phyloP scores from a whole-genome alignment of 495 filamentous ascomycete genomes.

The Darksidea phi region DNA sequence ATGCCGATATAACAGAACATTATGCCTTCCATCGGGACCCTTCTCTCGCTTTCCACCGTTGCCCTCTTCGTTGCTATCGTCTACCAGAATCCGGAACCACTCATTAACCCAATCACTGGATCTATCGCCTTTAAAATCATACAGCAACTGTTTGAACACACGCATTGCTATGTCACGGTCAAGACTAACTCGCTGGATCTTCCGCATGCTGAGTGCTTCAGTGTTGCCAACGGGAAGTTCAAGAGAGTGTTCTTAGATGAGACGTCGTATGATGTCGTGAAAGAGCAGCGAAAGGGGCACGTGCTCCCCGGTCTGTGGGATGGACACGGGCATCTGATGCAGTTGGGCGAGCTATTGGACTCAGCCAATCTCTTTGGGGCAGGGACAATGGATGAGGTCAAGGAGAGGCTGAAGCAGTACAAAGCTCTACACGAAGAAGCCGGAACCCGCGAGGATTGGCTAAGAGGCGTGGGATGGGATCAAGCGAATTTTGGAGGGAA shows the following conservation, averaged over 20 bases:
- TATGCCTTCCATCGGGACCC: background rate
- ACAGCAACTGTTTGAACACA: slow-evolving; percentile 12
- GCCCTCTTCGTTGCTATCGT: slow-evolving; percentile 12
- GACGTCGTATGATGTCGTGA: slow-evolving; percentile 5
- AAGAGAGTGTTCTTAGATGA: slow-evolving; percentile 19
- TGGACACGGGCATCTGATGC: slow-evolving; percentile 61
- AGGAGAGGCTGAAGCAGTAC: slow-evolving; percentile 49
- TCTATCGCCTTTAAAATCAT: slow-evolving; percentile 16
- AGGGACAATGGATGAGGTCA: slow-evolving; percentile 51
- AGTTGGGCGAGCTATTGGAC: slow-evolving; percentile 64
- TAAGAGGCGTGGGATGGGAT: slow-evolving; percentile 65
- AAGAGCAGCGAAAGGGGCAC: slow-evolving; percentile 40
- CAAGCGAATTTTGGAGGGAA: slow-evolving; percentile 56
- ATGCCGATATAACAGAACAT: background rate
- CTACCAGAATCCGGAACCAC: slow-evolving; percentile 18
- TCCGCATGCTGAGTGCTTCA: slow-evolving; percentile 25
- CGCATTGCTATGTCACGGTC: slow-evolving; percentile 25
- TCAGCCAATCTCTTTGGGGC: slow-evolving; percentile 60
- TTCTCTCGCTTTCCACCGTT: slow-evolving; percentile 10
- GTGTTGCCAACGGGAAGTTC: slow-evolving; percentile 18
- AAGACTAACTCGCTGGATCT: slow-evolving; percentile 7
- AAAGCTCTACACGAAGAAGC: slow-evolving; percentile 43
- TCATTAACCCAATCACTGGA: background rate
- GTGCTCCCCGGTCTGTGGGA: slow-evolving; percentile 64
- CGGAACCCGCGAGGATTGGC: slow-evolving; percentile 54